Conservation (phyloP, 2,329 filamentous ascomycete species). For the Neofusicoccum umdonicola region DNA sequence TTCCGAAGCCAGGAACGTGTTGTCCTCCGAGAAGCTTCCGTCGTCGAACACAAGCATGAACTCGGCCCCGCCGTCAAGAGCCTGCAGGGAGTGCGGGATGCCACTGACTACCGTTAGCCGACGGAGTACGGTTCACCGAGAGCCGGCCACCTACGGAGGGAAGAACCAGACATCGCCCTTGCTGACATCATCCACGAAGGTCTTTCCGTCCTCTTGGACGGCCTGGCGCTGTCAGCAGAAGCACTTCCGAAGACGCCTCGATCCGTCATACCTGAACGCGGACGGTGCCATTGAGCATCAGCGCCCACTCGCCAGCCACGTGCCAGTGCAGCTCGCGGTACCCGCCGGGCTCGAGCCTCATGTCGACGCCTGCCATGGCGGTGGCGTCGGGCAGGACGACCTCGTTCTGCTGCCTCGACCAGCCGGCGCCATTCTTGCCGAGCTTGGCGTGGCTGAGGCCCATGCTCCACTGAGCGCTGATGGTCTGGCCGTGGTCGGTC, state of each 20-base stretch:
- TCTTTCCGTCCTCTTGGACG: constrained; percentile 20
- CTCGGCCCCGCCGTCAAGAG: constrained; percentile 20
- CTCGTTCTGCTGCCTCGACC: constrained; percentile 55
- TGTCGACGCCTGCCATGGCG: constrained; percentile 21
- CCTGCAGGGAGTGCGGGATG: constrained; percentile 21
- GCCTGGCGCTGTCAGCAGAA: constrained; percentile 6
- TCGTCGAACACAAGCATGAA: constrained; percentile 23
- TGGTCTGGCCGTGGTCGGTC: constrained; percentile 51
- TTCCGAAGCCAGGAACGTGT: constrained; percentile 21
- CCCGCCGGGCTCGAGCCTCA: constrained; percentile 19
- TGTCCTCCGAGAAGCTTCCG: constrained; percentile 22
- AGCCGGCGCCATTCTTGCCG: constrained; percentile 45
- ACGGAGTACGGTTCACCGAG: not conserved
- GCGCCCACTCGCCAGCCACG: constrained; percentile 38
- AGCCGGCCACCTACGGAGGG: constrained; percentile 14
- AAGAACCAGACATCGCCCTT: constrained; percentile 23
- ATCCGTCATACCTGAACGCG: constrained; percentile 25
- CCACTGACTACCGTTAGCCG: constrained; percentile 6
- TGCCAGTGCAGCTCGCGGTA: constrained; percentile 31
- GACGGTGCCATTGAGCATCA: constrained; percentile 40
- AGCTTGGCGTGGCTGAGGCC: constrained; percentile 33
- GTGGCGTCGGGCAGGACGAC: constrained; percentile 46
- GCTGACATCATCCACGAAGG: constrained; percentile 21
- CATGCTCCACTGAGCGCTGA: constrained; percentile 55
- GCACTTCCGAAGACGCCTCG: not conserved